Evolutionary conservation across 208 protist genomes (phyloP), one percentile per base, ranked within the genome.

Genomic region (Crithidia mellificae): DNA sequence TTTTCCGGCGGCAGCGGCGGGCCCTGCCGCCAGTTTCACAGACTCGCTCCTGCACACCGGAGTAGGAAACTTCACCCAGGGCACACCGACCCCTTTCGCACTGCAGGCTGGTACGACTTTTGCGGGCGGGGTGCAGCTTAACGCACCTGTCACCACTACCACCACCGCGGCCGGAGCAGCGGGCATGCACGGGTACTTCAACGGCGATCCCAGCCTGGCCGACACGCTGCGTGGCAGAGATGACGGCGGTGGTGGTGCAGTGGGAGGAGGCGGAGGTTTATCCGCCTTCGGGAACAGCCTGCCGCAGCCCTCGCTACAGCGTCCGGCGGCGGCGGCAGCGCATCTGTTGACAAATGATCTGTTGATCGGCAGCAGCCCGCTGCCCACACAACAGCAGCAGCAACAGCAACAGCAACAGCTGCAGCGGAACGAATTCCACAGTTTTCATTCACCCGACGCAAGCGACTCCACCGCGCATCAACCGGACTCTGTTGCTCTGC

Each of bases 311-410:
- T n/a, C n/a, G n/a, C n/a, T n/a, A n/a, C n/a, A n/a, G n/a, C n/a
- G n/a, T n/a, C n/a, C n/a, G n/a, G n/a, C n/a, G n/a, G n/a, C n/a
- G n/a, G n/a, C n/a, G n/a, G 46, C 46, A 51, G 20, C 32, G 24
- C 46, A n/a, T 54, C 39, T 9, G 39, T 20, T 27, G 29, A 15
- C 41, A 36, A 64, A 25, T 29, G 68, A 74, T n/a, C 22, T 63
- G 25, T 53, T 74, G 14, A 74, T 74, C 43, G 68, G 68, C 43
- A 68, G 68, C 46, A 74, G 30, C 15, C 68, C 59, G 25, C 8
- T 68, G n/a, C 53, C 61, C 9, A 68, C 68, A 17, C 61, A 57
- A 51, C 61, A 63, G 22, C 51, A 62, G 65, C 64, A 69, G 32
- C 39, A 39, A 7, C 27, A 38, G 30, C n/a, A n/a, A n/a, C n/a